Conservation (phyloP, 2,329 filamentous ascomycete genomes). For the Colletotrichum melonis region DNA sequence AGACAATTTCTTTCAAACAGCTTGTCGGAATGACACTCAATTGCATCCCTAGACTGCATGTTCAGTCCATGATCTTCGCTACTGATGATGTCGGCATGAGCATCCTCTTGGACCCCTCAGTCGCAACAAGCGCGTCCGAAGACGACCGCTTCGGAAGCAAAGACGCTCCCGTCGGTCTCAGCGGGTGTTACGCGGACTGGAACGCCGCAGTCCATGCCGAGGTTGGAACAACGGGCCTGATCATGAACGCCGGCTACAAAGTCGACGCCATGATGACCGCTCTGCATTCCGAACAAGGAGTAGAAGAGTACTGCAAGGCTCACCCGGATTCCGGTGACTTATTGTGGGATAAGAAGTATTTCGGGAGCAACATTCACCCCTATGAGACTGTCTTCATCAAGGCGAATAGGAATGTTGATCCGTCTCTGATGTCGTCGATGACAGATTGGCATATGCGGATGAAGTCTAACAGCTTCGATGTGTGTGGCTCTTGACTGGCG, state of each 20-base stretch:
- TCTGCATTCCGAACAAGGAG: slow-evolving; percentile 35
- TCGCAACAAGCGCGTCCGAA: slow-evolving; percentile 33
- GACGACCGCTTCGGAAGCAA: slow-evolving; percentile 40
- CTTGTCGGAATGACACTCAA: slow-evolving; percentile 50
- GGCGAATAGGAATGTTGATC: slow-evolving; percentile 42
- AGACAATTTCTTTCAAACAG: slow-evolving; percentile 36
- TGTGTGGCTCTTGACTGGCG: not conserved
- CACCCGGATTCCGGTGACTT: slow-evolving; percentile 38
- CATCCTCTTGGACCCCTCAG: slow-evolving; percentile 45
- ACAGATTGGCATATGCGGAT: not conserved
- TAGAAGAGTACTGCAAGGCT: slow-evolving; percentile 13
- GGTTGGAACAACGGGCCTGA: slow-evolving; percentile 43
- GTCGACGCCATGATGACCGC: slow-evolving; percentile 48
- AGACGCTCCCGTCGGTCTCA: slow-evolving; percentile 42
- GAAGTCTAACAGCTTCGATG: not conserved
- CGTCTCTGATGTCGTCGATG: not conserved
- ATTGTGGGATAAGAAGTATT: slow-evolving; percentile 42
- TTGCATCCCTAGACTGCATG: slow-evolving; percentile 46
- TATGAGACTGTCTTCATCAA: slow-evolving; percentile 52
- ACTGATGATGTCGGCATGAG: slow-evolving; percentile 50
- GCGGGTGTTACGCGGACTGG: slow-evolving; percentile 43
- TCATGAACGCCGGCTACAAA: slow-evolving; percentile 45
- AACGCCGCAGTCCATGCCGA: slow-evolving; percentile 44
- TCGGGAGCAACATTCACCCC: slow-evolving; percentile 47
- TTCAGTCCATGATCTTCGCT: slow-evolving; percentile 51